Base-by-base conservation (phyloP, 2,329 filamentous ascomycete genomes). In the Didymellaceae sp. region DNA sequence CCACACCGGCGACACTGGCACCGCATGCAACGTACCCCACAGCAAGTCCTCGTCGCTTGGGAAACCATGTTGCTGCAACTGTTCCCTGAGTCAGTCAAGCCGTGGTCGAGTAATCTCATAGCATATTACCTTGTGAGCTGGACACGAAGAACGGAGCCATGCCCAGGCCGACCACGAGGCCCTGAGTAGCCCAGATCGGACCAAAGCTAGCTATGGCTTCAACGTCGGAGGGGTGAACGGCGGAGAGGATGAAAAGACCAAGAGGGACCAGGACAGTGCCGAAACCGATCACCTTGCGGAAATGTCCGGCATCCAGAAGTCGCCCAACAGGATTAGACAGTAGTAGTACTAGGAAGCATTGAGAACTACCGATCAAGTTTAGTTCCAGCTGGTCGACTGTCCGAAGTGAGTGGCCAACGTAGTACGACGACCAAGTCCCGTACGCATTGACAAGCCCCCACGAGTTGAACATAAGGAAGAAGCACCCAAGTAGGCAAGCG, bases 71-170 rank as follows among this genome's bases (percentile, higher is more conserved):
- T 2, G 77, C 71, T 31, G 76, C 77, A 42, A 80, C 78, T 80
- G 49, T 47, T 44, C n/a, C 28, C n/a, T 40, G n/a, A 14, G 39
- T 66, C 33, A 61, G 52, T 24, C 16, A 45, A 55, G 13, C n/a
- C n/a, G n/a, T n/a, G n/a, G n/a, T n/a, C n/a, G n/a, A n/a, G n/a
- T n/a, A n/a, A n/a, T n/a, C n/a, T n/a, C n/a, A n/a, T n/a, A n/a
- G n/a, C n/a, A n/a, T n/a, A n/a, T 49, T 72, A 79, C 77, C 71
- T 67, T 80, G 78, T 18, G 78, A 80, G 54, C 77, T 79, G 18
- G 75, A 75, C 4, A 80, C 78, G 55, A 81, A 81, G 63, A 78
- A 80, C 55, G 77, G 80, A n/a, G 77, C 73, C 78, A 80, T 80
- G 8, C 79, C 79, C 8, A 80, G 50, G 5, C 77, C 77, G 20